Base-by-base conservation (phyloP, 2,329 filamentous ascomycete species). In the Teratosphaeria destructans region DNA sequence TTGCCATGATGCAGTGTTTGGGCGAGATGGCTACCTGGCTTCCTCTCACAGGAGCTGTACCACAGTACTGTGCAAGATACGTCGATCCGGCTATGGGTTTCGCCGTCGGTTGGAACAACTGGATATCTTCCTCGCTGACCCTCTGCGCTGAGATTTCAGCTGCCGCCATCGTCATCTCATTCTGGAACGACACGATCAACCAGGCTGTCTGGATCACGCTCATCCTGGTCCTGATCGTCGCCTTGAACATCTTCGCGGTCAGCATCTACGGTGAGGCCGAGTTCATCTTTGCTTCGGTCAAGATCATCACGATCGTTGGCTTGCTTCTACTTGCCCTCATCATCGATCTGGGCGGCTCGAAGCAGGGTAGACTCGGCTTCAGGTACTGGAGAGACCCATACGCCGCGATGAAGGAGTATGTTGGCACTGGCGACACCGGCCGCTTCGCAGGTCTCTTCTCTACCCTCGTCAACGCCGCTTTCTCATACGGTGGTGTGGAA, bases 401-500 rank as follows among this genome's bases (percentile, higher is more conserved):
- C 11, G 74, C 73, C 3, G 77, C 77, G 54, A 62, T 66, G 7
- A 66, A 67, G n/a, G 62, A 65, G 5, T 71, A 71, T 35, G 58
- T 70, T 5, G 64, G 63, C 27, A 58, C 62, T 26, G 64, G 68
- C 49, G 59, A 64, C 19, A 60, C 71, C 0, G 77, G 77, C 34
- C 73, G 72, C 34, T 79, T 79, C 62, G 72, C 75, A 55, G 77
- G 74, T 19, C 75, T 79, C 68, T 73, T 71, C 69, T 66, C 67
- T 16, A 62, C 59, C 55, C 83, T 91, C 76, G 84, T 90, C 66
- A 89, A 85, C 26, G 88, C 88, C 1, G 88, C 87, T 3, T 92
- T 92, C 66, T 88, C 89, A 59, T 92, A 89, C 70, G 80, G 90
- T 4, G 88, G 87, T 61, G 88, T 87, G 2, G 88, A 91, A 69